Evolutionary conservation across 1,284 basidiomycete genomes (phyloP).

Genomic region (Ceratobasidium sp.): DNA sequence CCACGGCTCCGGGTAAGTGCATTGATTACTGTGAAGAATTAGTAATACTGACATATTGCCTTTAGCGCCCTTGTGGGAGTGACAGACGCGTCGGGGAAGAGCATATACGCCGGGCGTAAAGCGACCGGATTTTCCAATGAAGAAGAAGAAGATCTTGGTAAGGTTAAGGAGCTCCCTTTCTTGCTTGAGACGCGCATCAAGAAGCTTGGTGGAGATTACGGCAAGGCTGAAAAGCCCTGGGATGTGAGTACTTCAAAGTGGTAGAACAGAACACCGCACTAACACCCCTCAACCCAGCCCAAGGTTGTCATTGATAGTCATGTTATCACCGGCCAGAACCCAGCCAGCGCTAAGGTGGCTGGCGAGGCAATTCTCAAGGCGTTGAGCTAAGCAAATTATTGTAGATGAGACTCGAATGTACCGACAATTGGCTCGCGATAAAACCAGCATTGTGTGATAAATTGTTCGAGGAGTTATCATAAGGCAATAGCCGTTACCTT

Average conservation of each 20-base stretch:
- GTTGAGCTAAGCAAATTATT: constrained; percentile 47
- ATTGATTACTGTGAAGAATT: not conserved
- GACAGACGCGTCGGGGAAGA: constrained; percentile 60
- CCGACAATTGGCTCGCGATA: too few species aligned
- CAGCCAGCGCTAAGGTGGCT: constrained; percentile 62
- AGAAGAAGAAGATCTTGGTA: constrained; percentile 64
- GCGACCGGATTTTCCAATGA: constrained; percentile 74
- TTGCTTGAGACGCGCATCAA: constrained; percentile 67
- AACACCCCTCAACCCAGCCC: constrained; percentile 42
- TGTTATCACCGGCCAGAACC: constrained; percentile 72
- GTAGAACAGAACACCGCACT: not conserved
- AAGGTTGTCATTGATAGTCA: constrained; percentile 58
- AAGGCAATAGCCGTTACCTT: too few species aligned
- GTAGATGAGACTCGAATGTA: too few species aligned
- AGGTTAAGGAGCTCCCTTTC: constrained; percentile 65
- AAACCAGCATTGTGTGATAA: too few species aligned
- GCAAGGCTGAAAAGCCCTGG: constrained; percentile 64
- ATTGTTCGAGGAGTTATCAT: too few species aligned
- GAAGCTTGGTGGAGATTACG: constrained; percentile 68
- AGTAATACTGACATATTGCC: not conserved
- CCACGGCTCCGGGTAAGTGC: constrained; percentile 66
- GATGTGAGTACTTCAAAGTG: constrained; percentile 52
- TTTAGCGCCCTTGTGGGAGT: constrained; percentile 59
- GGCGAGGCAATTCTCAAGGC: constrained; percentile 57
- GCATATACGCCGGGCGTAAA: constrained; percentile 66